These are phyloP conservation scores for Kazachstania sp. DNA, from an alignment of 1,139 yeast genomes.

Conservation along the genomic window DNA sequence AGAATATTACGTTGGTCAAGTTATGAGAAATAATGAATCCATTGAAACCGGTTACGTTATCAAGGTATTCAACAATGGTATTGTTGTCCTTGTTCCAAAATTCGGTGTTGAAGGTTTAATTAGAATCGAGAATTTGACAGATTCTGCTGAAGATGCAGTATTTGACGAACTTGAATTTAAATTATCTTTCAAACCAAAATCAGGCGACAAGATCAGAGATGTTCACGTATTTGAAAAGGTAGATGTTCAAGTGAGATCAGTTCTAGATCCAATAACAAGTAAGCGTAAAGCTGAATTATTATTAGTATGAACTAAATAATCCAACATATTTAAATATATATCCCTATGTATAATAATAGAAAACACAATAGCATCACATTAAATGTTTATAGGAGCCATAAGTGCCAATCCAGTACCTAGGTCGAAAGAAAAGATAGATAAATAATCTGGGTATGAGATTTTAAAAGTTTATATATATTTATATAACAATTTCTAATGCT, in stretches of 20 bases:
- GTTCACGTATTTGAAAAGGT: slow-evolving; percentile 82
- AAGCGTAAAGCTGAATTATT: slow-evolving; percentile 83
- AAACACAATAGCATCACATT: background rate
- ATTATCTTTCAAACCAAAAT: slow-evolving; percentile 45
- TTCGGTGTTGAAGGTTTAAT: slow-evolving; percentile 95
- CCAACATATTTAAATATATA: background rate
- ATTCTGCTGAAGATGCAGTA: slow-evolving; percentile 53
- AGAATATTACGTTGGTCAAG: slow-evolving; percentile 97
- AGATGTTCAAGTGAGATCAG: slow-evolving; percentile 68
- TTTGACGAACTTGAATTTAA: slow-evolving; percentile 75
- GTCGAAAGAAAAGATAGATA: no score
- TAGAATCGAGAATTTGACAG: slow-evolving; percentile 62
- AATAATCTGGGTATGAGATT: background rate
- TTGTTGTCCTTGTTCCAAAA: slow-evolving; percentile 91
- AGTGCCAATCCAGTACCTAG: no score
- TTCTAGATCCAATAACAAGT: slow-evolving; percentile 80
- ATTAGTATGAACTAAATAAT: slow-evolving; percentile 33
- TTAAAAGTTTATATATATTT: background rate
- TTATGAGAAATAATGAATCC: slow-evolving; percentile 64
- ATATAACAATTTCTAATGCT: slow-evolving; percentile 40
- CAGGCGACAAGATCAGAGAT: slow-evolving; percentile 38
- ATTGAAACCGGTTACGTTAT: slow-evolving; percentile 90
- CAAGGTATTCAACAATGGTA: slow-evolving; percentile 88
- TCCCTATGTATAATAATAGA: background rate
- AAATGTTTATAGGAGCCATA: no score